A percentile compares a stretch with the other conserved stretches of the same genome.
phyloP scores from a whole-genome alignment of 1,139 yeast genomes.

The Geotrichum cucujoidarum region DNA sequence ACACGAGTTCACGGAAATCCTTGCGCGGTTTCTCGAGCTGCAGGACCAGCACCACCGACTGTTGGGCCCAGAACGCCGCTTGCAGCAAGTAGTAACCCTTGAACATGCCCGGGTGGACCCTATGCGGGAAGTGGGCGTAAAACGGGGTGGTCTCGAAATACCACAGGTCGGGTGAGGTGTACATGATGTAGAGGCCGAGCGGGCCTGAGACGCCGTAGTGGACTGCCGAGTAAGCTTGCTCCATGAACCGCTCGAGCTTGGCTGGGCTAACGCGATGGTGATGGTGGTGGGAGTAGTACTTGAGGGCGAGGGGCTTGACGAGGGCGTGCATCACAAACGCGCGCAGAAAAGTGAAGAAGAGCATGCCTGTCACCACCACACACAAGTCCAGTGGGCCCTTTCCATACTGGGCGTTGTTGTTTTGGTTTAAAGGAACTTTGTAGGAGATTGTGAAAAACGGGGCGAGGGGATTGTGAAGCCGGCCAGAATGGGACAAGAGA shows the following conservation, averaged over 20 bases:
- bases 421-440: slow-evolving; percentile 36
- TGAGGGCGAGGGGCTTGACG: slow-evolving; percentile 65
- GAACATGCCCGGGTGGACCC: slow-evolving; percentile 61
- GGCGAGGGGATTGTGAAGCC: slow-evolving; percentile 56
- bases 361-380: slow-evolving; percentile 74
- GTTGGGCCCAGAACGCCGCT: slow-evolving; percentile 98
- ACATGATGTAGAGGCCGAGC: slow-evolving; percentile 85
- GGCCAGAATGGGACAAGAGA: slow-evolving; percentile 33
- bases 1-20: slow-evolving; percentile 83
- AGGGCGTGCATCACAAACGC: slow-evolving; percentile 85
- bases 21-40: slow-evolving; percentile 93
- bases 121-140: slow-evolving; percentile 79
- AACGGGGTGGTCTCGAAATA: slow-evolving; percentile 78
- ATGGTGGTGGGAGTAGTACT: slow-evolving; percentile 49
- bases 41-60: slow-evolving; percentile 70
- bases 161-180: slow-evolving; percentile 78
- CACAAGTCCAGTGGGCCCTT: slow-evolving; percentile 81
- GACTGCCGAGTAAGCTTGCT: slow-evolving; percentile 78
- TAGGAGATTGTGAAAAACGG: slow-evolving; percentile 69
- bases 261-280: too few relatives aligned
- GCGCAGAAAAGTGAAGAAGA: slow-evolving; percentile 83
- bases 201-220: slow-evolving; percentile 83
- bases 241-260: slow-evolving; percentile 79
- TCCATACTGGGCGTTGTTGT: slow-evolving; percentile 49
- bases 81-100: slow-evolving; percentile 84